Percentiles rank a stretch among this genome's conserved stretches.
phyloP scores from a whole-genome alignment of 108 stramenopile genomes.

The Asterionellopsis glacialis region DNA sequence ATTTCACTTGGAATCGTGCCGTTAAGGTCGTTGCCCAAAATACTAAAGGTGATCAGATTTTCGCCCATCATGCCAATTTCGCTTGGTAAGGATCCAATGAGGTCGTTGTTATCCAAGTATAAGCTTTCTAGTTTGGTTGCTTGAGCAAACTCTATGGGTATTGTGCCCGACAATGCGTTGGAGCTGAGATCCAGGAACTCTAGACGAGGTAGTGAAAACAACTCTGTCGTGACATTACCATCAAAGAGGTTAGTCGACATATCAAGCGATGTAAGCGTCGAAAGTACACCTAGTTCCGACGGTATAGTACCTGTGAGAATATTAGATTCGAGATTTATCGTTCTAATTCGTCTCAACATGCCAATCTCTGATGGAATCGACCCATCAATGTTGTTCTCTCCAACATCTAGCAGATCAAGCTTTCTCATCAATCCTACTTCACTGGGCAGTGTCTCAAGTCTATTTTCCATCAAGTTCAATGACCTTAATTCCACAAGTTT shows the following conservation, averaged over 20 bases:
- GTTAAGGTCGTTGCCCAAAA: no score
- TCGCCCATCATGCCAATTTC: slow-evolving; percentile 6
- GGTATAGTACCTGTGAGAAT: slow-evolving; percentile 4
- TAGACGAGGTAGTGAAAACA: slow-evolving; percentile 12
- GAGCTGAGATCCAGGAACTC: slow-evolving; percentile 1
- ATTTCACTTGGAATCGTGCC: slow-evolving; percentile 48
- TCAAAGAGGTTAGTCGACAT: slow-evolving; percentile 24
- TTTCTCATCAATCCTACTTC: slow-evolving; percentile 16
- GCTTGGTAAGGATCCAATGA: slow-evolving; percentile 29
- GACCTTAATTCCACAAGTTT: slow-evolving; percentile 17
- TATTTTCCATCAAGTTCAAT: slow-evolving; percentile 12
- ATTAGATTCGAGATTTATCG: slow-evolving; percentile 22
- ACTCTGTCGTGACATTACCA: slow-evolving; percentile 37
- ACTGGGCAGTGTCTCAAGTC: slow-evolving; percentile 26
- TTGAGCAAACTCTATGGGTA: slow-evolving; percentile 10
- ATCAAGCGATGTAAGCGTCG: slow-evolving; percentile 26
- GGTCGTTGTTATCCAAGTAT: slow-evolving; percentile 37
- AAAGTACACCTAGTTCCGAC: slow-evolving; percentile 27
- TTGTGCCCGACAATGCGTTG: slow-evolving; percentile 9
- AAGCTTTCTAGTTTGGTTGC: background rate
- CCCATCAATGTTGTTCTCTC: background rate
- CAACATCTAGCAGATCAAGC: slow-evolving; percentile 10
- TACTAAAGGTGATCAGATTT: no score
- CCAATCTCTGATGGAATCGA: slow-evolving; percentile 4
- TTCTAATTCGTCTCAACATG: background rate